Percentiles rank a stretch among this genome's conserved stretches.
phyloP scores from a whole-genome alignment of 225 moss, liverwort and hornwort species.

The Bryum argenteum region DNA sequence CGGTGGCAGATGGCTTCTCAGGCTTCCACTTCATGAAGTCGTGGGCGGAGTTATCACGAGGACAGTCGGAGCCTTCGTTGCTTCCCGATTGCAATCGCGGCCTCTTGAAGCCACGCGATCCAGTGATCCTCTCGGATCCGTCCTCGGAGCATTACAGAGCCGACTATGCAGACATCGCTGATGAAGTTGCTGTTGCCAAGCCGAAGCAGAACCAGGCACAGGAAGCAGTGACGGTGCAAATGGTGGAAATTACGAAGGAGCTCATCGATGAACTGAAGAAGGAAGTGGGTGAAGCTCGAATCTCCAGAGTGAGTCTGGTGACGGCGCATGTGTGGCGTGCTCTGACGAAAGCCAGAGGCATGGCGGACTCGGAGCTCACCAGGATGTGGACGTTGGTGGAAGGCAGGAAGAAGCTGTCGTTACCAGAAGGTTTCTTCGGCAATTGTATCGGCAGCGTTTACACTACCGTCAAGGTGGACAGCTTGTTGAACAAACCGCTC shows the following conservation, averaged over 20 bases:
- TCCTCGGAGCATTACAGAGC: neutral
- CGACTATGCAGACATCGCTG: neutral
- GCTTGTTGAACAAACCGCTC: conserved; percentile 37
- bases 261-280: conserved; percentile 38
- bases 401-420: conserved; percentile 38
- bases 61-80: conserved; percentile 14
- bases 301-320: conserved; percentile 35
- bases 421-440: conserved; percentile 45
- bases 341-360: conserved; percentile 28
- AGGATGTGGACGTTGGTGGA: conserved; percentile 39
- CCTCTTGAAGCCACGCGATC: conserved; percentile 28
- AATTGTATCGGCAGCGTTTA: neutral
- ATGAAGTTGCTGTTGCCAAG: neutral
- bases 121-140: conserved; percentile 31
- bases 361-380: conserved; percentile 21
- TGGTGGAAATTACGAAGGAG: conserved; percentile 37
- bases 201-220: neutral
- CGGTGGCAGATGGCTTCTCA: conserved; percentile 43
- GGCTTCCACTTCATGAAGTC: conserved; percentile 57
- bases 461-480: conserved; percentile 13
- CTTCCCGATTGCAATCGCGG: conserved; percentile 33
- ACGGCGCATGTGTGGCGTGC: conserved; percentile 50
- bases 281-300: conserved; percentile 26
- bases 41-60: conserved; percentile 52
- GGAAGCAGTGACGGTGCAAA: conserved; percentile 1